Conservation (phyloP, 768 basidiomycete species). For the Hygrocybe punicea region DNA sequence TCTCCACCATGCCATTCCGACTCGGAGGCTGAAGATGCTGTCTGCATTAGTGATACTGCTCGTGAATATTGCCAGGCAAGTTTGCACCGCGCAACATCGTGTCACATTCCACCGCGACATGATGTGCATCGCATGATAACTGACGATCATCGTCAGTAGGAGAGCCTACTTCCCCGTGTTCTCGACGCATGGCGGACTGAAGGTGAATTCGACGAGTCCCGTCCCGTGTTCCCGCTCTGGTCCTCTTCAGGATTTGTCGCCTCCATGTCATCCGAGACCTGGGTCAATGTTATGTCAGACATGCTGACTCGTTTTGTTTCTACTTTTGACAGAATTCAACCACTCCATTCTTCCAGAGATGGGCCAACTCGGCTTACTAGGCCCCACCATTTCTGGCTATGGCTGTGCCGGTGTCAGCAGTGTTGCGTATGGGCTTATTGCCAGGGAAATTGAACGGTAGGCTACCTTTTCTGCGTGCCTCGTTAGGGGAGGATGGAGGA, state of each 20-base stretch:
- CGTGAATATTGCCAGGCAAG: conserved; percentile 74
- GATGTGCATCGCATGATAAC: neutral
- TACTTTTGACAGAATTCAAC: conserved; percentile 60
- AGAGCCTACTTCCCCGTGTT: conserved; percentile 84
- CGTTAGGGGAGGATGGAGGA: neutral
- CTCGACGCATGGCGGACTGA: conserved; percentile 85
- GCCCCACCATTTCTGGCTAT: conserved; percentile 89
- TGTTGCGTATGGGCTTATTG: conserved; percentile 92
- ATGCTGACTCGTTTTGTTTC: too few relatives aligned
- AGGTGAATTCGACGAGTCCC: conserved; percentile 42
- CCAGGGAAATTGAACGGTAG: conserved; percentile 88
- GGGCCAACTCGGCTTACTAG: conserved; percentile 87
- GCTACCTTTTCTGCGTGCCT: conserved; percentile 8
- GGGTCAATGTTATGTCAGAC: too few relatives aligned
- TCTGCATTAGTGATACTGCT: conserved; percentile 63
- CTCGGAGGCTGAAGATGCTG: neutral
- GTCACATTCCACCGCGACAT: neutral
- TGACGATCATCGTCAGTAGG: conserved; percentile 41
- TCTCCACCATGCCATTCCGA: conserved; percentile 2
- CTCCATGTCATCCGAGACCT: too few relatives aligned
- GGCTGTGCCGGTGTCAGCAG: conserved; percentile 90
- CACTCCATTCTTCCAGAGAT: conserved; percentile 77
- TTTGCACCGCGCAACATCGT: neutral
- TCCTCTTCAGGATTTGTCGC: neutral
- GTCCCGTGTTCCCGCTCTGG: neutral